A percentile compares a stretch with the other conserved stretches of the same genome.
These are phyloP conservation scores for Malania oleifera DNA, from an alignment of 164 flowering plant species.

Conservation along the genomic window DNA sequence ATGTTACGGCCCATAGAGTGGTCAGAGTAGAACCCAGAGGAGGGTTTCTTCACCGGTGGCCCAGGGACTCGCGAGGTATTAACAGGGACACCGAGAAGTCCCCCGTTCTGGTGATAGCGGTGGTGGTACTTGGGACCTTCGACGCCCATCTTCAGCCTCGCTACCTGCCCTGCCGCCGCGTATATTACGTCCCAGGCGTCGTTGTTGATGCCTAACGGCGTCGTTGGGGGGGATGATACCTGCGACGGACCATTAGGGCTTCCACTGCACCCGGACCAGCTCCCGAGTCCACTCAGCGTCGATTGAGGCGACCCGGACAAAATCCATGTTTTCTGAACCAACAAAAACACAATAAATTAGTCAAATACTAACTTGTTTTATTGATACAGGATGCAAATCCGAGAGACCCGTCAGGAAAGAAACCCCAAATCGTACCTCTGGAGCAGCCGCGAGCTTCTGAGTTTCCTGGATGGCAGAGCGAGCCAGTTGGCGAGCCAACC, in stretches of 20 bases:
- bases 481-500: slow-evolving; percentile 38
- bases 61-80: background rate
- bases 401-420: background rate
- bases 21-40: background rate
- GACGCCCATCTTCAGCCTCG: slow-evolving; percentile 29
- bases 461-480: slow-evolving; percentile 16
- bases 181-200: slow-evolving; percentile 35
- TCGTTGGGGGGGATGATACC: slow-evolving; percentile 33
- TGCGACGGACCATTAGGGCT: slow-evolving; percentile 31
- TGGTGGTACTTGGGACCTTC: slow-evolving; percentile 1
- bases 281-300: slow-evolving; percentile 35
- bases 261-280: slow-evolving; percentile 28
- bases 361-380: background rate
- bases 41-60: background rate
- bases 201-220: slow-evolving; percentile 23
- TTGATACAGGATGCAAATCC: background rate
- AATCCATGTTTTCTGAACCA: slow-evolving; percentile 16
- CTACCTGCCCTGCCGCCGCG: slow-evolving; percentile 43
- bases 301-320: slow-evolving; percentile 45
- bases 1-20: background rate
- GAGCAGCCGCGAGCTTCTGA: slow-evolving; percentile 20
- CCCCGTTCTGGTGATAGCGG: slow-evolving; percentile 9
- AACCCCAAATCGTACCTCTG: slow-evolving; percentile 15
- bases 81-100: slow-evolving; percentile 6
- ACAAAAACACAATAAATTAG: background rate